Base-by-base conservation (phyloP, 352 stramenopile genomes). In the Phytophthora pinifolia region DNA sequence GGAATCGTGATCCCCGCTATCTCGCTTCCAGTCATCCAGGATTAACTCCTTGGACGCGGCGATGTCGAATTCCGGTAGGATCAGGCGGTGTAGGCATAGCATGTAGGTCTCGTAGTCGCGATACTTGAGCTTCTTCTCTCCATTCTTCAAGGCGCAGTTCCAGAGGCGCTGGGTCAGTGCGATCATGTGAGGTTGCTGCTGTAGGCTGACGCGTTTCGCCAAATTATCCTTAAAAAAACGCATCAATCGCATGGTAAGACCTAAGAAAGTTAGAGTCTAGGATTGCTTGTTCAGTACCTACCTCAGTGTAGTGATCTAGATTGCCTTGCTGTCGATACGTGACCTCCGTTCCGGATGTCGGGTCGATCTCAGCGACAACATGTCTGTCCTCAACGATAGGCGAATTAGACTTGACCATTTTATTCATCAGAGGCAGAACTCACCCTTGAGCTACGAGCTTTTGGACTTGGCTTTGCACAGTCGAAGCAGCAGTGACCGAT, bases 41-140 rank as follows among this genome's bases (percentile, higher is more conserved):
- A 93, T 83, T 3, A 90, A 42, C 15, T 77, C 57, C 33, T 76
- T 85, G 1, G 83, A 93, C 18, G 73, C 72, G 4, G 18, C 51
- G 13, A 89, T n/a, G 22, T 91, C 71, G 36, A 93, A 91, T 29
- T 91, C 75, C 1, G 82, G 80, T 2, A 93, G 56, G 35, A 93
- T 87, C 25, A 93, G 70, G 6, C 80, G 79, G 45, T 93, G 83
- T 9, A 93, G 59, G 2, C 79, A 79, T 37, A 93, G 36, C 75
- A 91, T 89, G 49, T 79, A 89, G 7, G 48, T 68, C 41, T 89
- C 71, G 54, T 91, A 93, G 30, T 82, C 72, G 4, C 43, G 22
- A 47, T 80, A 91, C 5, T 53, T 52, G 9, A 71, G 18, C 30
- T 59, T 67, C 36, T 47, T 54, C 13, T 65, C 57, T 38, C 52